Evolutionary conservation across 108 stramenopile species (phyloP).

Genomic region (Stephanodiscus minutulus): DNA sequence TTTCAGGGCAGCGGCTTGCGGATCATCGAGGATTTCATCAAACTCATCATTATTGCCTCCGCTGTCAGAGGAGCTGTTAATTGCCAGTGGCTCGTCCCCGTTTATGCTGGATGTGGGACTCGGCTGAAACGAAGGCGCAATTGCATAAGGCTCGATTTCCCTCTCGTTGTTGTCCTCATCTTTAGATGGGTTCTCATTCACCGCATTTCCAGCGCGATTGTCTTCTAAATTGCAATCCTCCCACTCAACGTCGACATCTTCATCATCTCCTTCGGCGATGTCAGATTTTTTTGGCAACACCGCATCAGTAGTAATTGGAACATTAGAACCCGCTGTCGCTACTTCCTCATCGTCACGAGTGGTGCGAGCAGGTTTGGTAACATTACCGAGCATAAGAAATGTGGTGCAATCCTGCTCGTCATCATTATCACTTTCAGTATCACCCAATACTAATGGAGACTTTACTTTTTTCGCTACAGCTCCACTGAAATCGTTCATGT

Average conservation of each 20-base stretch:
- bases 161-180: neutral
- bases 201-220: slow-evolving; percentile 1
- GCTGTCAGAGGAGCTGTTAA: neutral
- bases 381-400: slow-evolving; percentile 23
- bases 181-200: neutral
- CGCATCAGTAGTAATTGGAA: neutral
- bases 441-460: slow-evolving; percentile 40
- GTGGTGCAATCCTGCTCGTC: slow-evolving; percentile 20
- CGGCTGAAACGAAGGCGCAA: neutral
- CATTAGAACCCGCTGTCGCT: neutral
- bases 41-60: slow-evolving; percentile 23
- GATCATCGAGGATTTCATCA: slow-evolving; percentile 21
- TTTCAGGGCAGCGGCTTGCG: slow-evolving; percentile 64
- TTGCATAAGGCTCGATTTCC: neutral
- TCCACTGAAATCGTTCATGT: slow-evolving; percentile 1
- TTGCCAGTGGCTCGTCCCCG: neutral
- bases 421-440: slow-evolving; percentile 43
- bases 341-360: neutral
- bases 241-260: slow-evolving; percentile 27
- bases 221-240: slow-evolving; percentile 42
- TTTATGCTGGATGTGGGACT: neutral
- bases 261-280: slow-evolving; percentile 10
- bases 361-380: neutral
- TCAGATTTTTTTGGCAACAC: neutral
- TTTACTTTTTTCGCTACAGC: slow-evolving; percentile 46